Evolutionary conservation across 352 stramenopile species (phyloP), one percentile per base, ranked within the genome.

Genomic region (Globisporangium takayamanum): DNA sequence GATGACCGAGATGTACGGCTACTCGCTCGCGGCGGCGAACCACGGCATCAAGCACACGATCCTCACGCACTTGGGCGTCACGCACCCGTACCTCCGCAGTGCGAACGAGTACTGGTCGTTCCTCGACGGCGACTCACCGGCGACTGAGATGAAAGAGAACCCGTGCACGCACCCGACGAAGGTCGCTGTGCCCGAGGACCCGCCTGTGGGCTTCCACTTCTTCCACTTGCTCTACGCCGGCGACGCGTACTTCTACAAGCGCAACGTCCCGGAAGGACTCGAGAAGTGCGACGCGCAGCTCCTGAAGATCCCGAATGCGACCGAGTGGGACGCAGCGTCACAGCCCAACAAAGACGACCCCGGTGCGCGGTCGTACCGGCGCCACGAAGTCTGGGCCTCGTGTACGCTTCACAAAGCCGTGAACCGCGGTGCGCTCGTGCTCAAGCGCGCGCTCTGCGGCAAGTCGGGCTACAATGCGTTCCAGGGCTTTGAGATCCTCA

Each of bases 1-100:
- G 64, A 74, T 72, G 68, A 49, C 59, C 30, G 68, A 74, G 50
- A 74, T 74, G 68, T 69, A 70, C 48, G 68, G 45, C 3, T 74
- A 72, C 50, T 45, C 55, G 2, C 28, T 69, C 1, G 68, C 64
- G 0, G 68, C 64, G 0, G 64, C 60, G 49, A 72, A 71, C 52
- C 60, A 72, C 50, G 39, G 50, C 39, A 72, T 74, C 54, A 66
- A 72, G 50, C 68, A 74, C 57, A 74, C 65, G 47, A 57, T 69
- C 15, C 26, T 74, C 10, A 57, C 56, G 16, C 6, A 74, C 28
- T 44, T 72, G 5, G 68, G 52, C 26, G 15, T 65, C 16, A 74
- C 61, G 18, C 64, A 67, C n/a, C 64, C 68, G 25, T 25, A 64
- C 2, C 58, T 57, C 36, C 48, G 49, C 20, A 30, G 37, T n/a